Percentiles rank a stretch among this genome's conserved stretches.
Evolutionary conservation across 805 yeast species (phyloP).

Genomic region (Lachancea quebecensis): DNA sequence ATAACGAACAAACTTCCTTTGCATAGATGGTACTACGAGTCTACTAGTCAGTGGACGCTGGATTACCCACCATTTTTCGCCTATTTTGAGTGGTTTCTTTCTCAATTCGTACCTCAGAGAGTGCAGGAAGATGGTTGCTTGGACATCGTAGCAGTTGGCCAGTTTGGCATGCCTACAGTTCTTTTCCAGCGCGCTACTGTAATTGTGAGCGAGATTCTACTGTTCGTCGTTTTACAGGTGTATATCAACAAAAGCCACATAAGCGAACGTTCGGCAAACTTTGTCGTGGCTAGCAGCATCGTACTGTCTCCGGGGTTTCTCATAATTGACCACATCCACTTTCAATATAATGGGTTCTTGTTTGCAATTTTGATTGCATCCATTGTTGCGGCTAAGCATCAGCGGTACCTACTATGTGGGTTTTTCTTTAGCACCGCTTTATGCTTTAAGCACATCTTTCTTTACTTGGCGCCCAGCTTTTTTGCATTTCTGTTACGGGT

Average conservation of each 20-base stretch:
- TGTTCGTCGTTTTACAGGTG: constrained; percentile 66
- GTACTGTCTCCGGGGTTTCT: constrained; percentile 85
- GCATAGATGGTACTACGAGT: constrained; percentile 74
- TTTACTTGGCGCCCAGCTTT: constrained; percentile 91
- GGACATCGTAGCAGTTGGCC: constrained; percentile 56
- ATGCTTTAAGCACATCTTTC: constrained; percentile 90
- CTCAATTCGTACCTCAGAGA: constrained; percentile 58
- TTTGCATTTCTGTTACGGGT: constrained; percentile 69
- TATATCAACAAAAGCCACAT: constrained; percentile 46
- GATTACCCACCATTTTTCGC: constrained; percentile 99
- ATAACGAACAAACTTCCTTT: constrained; percentile 73
- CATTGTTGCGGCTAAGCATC: constrained; percentile 60
- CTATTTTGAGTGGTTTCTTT: constrained; percentile 78
- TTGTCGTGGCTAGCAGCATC: constrained; percentile 74
- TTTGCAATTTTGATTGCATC: constrained; percentile 76
- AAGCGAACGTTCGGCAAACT: constrained; percentile 39
- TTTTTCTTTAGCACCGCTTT: constrained; percentile 65
- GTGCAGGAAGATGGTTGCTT: constrained; percentile 74
- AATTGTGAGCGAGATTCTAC: constrained; percentile 62
- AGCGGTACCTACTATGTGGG: constrained; percentile 53
- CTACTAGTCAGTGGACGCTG: constrained; percentile 81
- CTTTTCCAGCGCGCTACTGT: constrained; percentile 80
- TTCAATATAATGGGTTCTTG: constrained; percentile 93
- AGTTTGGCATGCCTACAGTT: constrained; percentile 71
- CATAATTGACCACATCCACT: constrained; percentile 90